Evolutionary conservation across 495 filamentous ascomycete genomes (phyloP).

Genomic region (Aspergillus leporis): DNA sequence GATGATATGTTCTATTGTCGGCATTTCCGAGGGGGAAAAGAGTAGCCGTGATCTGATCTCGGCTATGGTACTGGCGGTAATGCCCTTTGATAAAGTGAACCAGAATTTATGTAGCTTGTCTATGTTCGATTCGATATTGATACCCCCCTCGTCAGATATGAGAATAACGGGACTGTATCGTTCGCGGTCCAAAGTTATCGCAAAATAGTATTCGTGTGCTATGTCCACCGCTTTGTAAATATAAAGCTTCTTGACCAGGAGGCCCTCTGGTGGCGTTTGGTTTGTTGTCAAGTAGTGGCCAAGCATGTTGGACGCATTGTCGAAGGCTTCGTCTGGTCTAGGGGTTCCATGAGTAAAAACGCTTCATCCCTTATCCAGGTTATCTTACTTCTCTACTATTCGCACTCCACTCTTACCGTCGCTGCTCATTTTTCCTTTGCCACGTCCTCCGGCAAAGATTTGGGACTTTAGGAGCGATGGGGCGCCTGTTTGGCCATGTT

Average conservation of each 20-base stretch:
- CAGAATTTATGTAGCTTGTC: conserved; percentile 28
- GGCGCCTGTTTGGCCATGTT: conserved; percentile 18
- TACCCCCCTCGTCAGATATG: conserved; percentile 29
- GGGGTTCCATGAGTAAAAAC: background rate
- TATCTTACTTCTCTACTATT: conserved; percentile 26
- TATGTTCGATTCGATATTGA: conserved; percentile 34
- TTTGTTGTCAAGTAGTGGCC: conserved; percentile 32
- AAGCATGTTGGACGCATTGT: conserved; percentile 37
- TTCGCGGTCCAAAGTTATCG: conserved; percentile 36
- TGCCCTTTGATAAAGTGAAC: conserved; percentile 26
- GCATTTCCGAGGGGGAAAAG: conserved; percentile 29
- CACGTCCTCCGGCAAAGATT: conserved; percentile 34
- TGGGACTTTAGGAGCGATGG: conserved; percentile 35
- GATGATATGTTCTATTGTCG: conserved; percentile 22
- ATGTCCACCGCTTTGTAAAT: conserved; percentile 32
- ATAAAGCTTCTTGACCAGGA: conserved; percentile 35
- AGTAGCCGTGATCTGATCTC: conserved; percentile 26
- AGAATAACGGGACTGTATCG: conserved; percentile 28
- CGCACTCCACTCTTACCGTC: conserved; percentile 35
- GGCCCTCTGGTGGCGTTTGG: conserved; percentile 31
- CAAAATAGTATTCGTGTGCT: conserved; percentile 34
- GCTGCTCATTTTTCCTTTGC: conserved; percentile 32
- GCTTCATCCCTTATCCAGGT: background rate
- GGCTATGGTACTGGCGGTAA: conserved; percentile 23
- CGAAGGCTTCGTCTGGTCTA: conserved; percentile 30